Evolutionary conservation across 345 rosid species (phyloP).

Genomic region (Orychophragmus violaceus): DNA sequence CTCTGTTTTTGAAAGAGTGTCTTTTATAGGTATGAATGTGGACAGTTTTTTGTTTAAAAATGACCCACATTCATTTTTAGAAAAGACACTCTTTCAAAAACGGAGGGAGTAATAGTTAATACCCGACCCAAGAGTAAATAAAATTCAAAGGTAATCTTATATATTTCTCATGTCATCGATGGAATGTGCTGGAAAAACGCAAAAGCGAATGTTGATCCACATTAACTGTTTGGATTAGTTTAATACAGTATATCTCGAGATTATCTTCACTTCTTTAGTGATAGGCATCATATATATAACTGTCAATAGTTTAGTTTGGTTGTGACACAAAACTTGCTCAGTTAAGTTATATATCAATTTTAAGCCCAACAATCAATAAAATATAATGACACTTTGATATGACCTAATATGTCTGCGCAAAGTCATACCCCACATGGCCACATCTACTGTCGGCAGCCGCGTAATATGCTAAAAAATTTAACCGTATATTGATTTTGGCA

Average conservation of each 20-base stretch:
- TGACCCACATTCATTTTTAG: no score
- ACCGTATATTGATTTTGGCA: background rate
- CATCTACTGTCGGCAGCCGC: constrained; percentile 19
- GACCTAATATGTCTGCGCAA: constrained; percentile 1
- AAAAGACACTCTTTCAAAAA: no score
- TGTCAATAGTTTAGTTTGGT: background rate
- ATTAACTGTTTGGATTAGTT: constrained; percentile 2
- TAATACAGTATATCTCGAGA: background rate
- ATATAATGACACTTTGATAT: background rate
- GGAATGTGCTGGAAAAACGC: background rate
- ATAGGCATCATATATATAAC: background rate
- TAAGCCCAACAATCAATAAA: background rate
- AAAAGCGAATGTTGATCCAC: background rate
- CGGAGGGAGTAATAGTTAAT: no score
- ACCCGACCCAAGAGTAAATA: no score
- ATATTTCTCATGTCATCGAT: background rate
- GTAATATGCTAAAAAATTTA: background rate
- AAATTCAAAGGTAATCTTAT: no score
- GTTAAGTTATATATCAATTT: constrained; percentile 1
- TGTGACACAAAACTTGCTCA: background rate
- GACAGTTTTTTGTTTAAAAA: no score
- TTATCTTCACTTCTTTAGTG: background rate
- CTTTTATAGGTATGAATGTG: no score
- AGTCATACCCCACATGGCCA: constrained; percentile 9
- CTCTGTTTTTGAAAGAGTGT: no score